Evolutionary conservation across 208 protist genomes (phyloP).

Genomic region (Acanthamoeba triangularis): DNA sequence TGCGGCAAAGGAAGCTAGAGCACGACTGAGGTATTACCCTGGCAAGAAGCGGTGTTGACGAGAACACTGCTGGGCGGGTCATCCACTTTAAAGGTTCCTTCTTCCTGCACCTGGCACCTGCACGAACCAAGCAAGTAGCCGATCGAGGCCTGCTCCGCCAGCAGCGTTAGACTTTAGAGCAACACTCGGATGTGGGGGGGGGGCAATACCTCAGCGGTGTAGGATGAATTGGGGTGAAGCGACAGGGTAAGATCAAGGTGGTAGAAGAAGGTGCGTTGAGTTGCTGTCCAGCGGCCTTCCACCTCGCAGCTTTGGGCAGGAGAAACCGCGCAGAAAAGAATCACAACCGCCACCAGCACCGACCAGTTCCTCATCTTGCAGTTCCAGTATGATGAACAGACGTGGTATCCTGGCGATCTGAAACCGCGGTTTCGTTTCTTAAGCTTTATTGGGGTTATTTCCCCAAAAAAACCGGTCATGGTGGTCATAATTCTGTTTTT

Average conservation of each 20-base stretch:
- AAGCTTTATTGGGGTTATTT: too few relatives aligned
- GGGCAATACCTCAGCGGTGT: neutral
- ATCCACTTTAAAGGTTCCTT: neutral
- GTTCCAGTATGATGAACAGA: too few relatives aligned
- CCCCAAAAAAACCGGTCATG: too few relatives aligned
- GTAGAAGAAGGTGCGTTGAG: neutral
- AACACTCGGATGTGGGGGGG: neutral
- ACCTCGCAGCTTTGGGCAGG: neutral
- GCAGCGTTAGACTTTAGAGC: too few relatives aligned
- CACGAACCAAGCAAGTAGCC: neutral
- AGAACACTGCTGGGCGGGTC: neutral
- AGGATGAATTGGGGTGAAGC: neutral
- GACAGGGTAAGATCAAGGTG: neutral
- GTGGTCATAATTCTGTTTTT: too few relatives aligned
- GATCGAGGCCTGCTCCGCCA: too few relatives aligned
- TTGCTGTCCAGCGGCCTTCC: neutral
- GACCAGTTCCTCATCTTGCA: neutral
- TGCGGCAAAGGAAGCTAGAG: neutral
- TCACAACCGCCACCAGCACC: neutral
- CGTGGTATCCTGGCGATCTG: too few relatives aligned
- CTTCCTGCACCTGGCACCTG: neutral
- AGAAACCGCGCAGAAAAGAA: neutral
- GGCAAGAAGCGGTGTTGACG: neutral
- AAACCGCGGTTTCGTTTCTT: too few relatives aligned
- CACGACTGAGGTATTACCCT: neutral